These are phyloP conservation scores for Camellia japonica DNA, from an alignment of 148 eudicot species.

Conservation along the genomic window DNA sequence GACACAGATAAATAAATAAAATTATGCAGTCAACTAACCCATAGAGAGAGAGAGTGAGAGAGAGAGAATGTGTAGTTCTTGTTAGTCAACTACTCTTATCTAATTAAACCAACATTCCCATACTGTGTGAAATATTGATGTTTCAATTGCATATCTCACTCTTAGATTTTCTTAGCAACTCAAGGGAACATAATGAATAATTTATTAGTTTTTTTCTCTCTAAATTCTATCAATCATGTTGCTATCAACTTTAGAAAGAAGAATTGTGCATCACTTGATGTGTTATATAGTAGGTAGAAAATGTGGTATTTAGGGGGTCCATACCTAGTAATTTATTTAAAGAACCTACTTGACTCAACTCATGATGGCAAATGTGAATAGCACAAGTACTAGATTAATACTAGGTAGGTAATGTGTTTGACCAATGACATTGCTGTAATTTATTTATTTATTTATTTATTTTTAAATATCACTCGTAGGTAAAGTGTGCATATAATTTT, in stretches of 20 bases:
- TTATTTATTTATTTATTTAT: too few relatives aligned
- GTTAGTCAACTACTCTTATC: constrained; percentile 4
- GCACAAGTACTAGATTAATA: too few relatives aligned
- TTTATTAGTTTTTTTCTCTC: neutral
- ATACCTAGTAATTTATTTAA: too few relatives aligned
- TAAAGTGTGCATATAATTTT: too few relatives aligned
- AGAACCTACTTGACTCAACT: too few relatives aligned
- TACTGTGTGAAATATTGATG: neutral
- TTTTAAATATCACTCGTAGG: too few relatives aligned
- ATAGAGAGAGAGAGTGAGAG: neutral
- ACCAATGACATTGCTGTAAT: too few relatives aligned
- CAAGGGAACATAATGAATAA: neutral
- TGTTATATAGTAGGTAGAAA: too few relatives aligned
- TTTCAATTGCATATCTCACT: constrained; percentile 1
- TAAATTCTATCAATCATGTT: neutral
- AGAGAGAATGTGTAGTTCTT: neutral
- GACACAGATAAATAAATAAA: neutral
- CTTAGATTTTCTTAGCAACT: neutral
- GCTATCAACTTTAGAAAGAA: neutral
- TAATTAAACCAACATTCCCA: neutral
- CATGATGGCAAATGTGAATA: too few relatives aligned
- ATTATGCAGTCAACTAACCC: neutral
- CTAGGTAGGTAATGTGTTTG: too few relatives aligned
- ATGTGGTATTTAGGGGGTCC: too few relatives aligned
- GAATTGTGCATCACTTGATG: neutral